A percentile compares a stretch with the other conserved stretches of the same genome.
Evolutionary conservation across 352 stramenopile species (phyloP).

Genomic region (Globisporangium sylvaticum): DNA sequence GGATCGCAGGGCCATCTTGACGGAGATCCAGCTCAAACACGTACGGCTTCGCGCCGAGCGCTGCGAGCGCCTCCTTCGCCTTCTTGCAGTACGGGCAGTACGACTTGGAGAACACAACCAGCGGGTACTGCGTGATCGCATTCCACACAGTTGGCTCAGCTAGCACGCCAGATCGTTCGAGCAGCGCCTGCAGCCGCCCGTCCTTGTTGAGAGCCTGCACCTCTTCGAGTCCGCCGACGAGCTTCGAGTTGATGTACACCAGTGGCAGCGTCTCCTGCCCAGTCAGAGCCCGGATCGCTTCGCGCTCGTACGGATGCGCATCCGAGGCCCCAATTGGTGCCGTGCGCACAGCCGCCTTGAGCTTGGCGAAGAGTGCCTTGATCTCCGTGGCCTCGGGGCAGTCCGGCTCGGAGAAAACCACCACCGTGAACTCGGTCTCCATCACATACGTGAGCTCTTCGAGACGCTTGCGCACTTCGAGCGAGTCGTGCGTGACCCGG

Average conservation of each 20-base stretch:
- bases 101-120: conserved; percentile 86
- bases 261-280: conserved; percentile 92
- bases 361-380: conserved; percentile 76
- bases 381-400: conserved; percentile 91
- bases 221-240: conserved; percentile 92
- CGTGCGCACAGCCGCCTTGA: conserved; percentile 53
- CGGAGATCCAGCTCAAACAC: conserved; percentile 81
- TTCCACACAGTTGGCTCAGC: conserved; percentile 72
- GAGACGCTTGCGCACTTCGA: conserved; percentile 47
- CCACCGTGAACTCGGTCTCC: conserved; percentile 81
- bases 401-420: conserved; percentile 93
- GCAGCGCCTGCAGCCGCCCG: conserved; percentile 83
- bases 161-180: conserved; percentile 72
- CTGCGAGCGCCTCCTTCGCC: conserved; percentile 63
- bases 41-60: conserved; percentile 54
- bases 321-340: conserved; percentile 55
- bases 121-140: conserved; percentile 58
- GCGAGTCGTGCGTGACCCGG: conserved; percentile 52
- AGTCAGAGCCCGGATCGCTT: conserved; percentile 84
- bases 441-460: conserved; percentile 74
- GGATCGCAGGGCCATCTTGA: conserved; percentile 88
- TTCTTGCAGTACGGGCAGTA: conserved; percentile 88
- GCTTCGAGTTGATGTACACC: conserved; percentile 94
- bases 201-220: conserved; percentile 81
- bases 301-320: conserved; percentile 64